Percentiles rank a stretch among this genome's conserved stretches.
Conservation (phyloP, 192 early-diverging fungal genomes). For the Backusella tarrabulga region DNA sequence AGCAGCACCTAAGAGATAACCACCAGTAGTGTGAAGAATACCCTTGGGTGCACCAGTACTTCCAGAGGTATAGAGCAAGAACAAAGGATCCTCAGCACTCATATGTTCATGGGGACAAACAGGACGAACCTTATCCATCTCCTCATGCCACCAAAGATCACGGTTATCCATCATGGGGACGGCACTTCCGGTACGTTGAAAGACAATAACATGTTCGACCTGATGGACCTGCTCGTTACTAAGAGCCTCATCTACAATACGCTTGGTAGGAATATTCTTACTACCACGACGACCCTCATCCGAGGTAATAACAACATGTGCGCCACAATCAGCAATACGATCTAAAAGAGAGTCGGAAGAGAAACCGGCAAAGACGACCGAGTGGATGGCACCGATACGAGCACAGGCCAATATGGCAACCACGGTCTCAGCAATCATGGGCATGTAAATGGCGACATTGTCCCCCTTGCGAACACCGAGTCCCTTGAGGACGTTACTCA, state of each 20-base stretch:
- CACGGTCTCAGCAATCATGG: constrained; percentile 92
- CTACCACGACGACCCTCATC: constrained; percentile 93
- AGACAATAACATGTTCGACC: constrained; percentile 86
- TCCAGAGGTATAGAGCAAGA: constrained; percentile 93
- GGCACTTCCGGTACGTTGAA: constrained; percentile 81
- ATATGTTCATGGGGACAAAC: constrained; percentile 86
- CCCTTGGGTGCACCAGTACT: constrained; percentile 90
- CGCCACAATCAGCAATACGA: constrained; percentile 82
- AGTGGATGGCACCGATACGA: constrained; percentile 90
- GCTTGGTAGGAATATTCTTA: constrained; percentile 84
- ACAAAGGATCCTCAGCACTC: constrained; percentile 89
- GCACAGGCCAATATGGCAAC: constrained; percentile 94
- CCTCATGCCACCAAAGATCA: constrained; percentile 96
- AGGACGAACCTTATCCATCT: constrained; percentile 73
- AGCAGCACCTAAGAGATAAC: constrained; percentile 86
- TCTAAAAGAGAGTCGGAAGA: constrained; percentile 89
- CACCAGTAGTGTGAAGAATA: constrained; percentile 90
- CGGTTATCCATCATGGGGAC: constrained; percentile 72
- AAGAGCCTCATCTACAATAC: constrained; percentile 90
- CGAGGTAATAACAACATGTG: constrained; percentile 83
- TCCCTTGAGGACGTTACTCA: constrained; percentile 83
- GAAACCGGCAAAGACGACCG: constrained; percentile 96
- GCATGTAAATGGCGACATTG: constrained; percentile 96
- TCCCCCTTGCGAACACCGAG: constrained; percentile 89
- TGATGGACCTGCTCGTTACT: constrained; percentile 62